phyloP scores from a whole-genome alignment of 805 yeast genomes.

The Ogataea ganodermae region DNA sequence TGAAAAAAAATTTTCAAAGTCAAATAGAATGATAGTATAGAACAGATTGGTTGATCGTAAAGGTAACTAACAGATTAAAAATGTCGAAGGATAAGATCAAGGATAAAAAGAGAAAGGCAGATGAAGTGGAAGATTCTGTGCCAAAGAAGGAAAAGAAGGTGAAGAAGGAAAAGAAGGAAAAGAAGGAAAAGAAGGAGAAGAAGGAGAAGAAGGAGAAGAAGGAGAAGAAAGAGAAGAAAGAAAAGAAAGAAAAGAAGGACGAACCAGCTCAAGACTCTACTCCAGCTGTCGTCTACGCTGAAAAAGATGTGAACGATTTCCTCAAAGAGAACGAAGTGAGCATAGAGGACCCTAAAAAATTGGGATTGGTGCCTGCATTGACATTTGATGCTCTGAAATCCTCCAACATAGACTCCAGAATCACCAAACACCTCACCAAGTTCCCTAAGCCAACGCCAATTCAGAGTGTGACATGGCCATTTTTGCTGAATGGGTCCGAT shows the following conservation, averaged over 20 bases:
- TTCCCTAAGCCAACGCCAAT: conserved; percentile 95
- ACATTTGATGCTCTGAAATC: conserved; percentile 59
- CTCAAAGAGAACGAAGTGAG: conserved; percentile 72
- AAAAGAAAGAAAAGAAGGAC: conserved; percentile 40
- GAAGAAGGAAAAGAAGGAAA: conserved; percentile 21
- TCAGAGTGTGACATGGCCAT: conserved; percentile 95
- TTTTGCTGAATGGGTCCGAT: conserved; percentile 71
- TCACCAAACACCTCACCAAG: conserved; percentile 61
- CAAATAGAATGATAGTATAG: neutral
- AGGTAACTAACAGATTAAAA: conserved; percentile 5
- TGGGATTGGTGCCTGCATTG: conserved; percentile 66
- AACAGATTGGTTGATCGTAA: too few relatives aligned
- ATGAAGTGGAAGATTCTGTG: conserved; percentile 25
- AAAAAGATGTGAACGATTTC: conserved; percentile 62
- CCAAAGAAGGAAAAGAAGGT: conserved; percentile 21
- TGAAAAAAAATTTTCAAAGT: neutral
- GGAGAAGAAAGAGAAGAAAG: conserved; percentile 42
- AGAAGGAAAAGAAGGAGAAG: conserved; percentile 31
- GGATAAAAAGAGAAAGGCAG: conserved; percentile 31
- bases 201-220: conserved; percentile 32
- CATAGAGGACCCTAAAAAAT: conserved; percentile 64
- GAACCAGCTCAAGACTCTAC: conserved; percentile 24
- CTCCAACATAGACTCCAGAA: conserved; percentile 48
- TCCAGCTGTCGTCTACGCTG: conserved; percentile 36
- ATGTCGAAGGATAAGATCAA: conserved; percentile 32